Evolutionary conservation across 2,329 filamentous ascomycete species (phyloP).

Genomic region (Byssothecium circinans): DNA sequence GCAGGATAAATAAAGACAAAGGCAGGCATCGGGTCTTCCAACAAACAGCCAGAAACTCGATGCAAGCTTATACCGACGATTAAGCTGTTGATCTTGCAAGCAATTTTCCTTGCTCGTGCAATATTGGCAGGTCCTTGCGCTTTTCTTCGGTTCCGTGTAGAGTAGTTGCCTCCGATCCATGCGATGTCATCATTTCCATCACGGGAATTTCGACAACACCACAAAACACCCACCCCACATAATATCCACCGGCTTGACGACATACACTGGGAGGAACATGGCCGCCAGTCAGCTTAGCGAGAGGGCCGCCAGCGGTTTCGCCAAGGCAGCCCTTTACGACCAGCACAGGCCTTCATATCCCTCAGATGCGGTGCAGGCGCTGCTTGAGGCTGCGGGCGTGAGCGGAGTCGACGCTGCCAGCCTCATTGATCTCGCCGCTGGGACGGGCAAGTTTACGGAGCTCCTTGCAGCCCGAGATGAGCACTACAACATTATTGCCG

Average conservation of each 20-base stretch:
- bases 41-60: not conserved
- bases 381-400: constrained; percentile 61
- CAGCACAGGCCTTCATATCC: constrained; percentile 69
- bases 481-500: constrained; percentile 60
- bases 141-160: too few relatives aligned
- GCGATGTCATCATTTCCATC: not conserved
- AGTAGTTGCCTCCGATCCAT: not conserved
- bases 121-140: not conserved
- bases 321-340: constrained; percentile 66
- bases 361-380: constrained; percentile 57
- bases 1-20: not conserved
- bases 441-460: constrained; percentile 72
- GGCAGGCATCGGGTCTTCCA: not conserved
- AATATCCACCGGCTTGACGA: too few relatives aligned
- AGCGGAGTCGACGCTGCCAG: constrained; percentile 50
- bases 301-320: constrained; percentile 18
- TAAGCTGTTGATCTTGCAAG: not conserved
- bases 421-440: constrained; percentile 63
- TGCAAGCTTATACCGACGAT: not conserved
- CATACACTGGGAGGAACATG: not conserved
- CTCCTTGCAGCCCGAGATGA: constrained; percentile 61
- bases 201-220: not conserved
- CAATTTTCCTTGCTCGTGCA: not conserved
- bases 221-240: too few relatives aligned
- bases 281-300: constrained; percentile 8